Evolutionary conservation across 106 monocot genomes (phyloP), one percentile per base, ranked within the genome.

Genomic region (Iris macrosiphon): DNA sequence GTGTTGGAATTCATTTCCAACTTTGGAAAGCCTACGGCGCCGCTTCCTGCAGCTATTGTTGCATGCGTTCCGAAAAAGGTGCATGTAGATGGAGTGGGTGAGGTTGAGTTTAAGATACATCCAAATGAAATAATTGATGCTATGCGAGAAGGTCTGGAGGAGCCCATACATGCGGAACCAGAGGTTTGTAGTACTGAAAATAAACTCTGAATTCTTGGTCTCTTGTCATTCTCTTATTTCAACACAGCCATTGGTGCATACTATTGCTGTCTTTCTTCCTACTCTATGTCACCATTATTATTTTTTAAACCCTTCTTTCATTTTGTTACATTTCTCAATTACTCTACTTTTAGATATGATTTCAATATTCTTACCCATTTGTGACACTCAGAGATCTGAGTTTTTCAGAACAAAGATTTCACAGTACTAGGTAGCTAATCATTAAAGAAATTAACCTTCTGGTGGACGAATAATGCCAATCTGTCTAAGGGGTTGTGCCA

Each of bases 1-100:
- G 80, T 98, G 32, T 59, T 98, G 74, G 98, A 98, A 54, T 98
- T 87, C 61, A 87, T 98, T 68, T 80, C 98, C 40, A 78, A 98
- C 24, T 91, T 75, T 79, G 91, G 89, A 59, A 83, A 79, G 16
- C 75, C 83, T 38, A 67, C 49, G 32, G 86, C 98, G 40, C 91
- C 91, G 26, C 67, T 72, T 70, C 78, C 98, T 73, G 80, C 98
- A 45, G 98, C 98, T 71, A 87, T 98, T 73, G 98, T 98, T 66
- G 98, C 91, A 31, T 98, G 98, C 68, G 83, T 91, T 65, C 98
- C 98, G 10, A 87, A 70, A 56, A 87, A 78, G 43, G 72, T 98
- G 30, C 87, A 98, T 62, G 43, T 67, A 32, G 98, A 98, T 67
- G 98, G 72, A 51, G 49, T 51, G 14, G 83, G 76, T 17, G 98